Evolutionary conservation across 306 rosid genomes (phyloP), one percentile per base, ranked within the genome.

Genomic region (Alnus rubra): DNA sequence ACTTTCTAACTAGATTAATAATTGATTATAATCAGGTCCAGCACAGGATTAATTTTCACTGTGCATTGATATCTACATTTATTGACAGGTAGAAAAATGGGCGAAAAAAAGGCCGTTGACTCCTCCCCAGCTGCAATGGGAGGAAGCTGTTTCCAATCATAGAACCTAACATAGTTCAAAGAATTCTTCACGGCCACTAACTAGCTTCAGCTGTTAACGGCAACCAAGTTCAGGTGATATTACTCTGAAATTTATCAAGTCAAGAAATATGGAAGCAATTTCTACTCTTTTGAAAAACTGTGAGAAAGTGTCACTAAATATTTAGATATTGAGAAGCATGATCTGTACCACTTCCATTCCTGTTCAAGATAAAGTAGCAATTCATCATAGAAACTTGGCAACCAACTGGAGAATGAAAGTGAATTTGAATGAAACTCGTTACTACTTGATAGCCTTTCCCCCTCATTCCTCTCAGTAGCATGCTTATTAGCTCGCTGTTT

Each of bases 331-430:
- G 80, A 81, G 74, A 65, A 73, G 74, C 65, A 56, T 18, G 69
- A 84, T 80, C 14, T 7, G 19, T 90, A 96, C 99, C 99, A 96
- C 82, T 96, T 96, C 99, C 99, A 93, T 83, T 93, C 99, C 85
- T 96, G 99, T 85, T 96, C 98, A 48, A 96, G 98, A 88, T 91
- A 96, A 76, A 96, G 99, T 71, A 96, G 91, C 86, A 96, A 81
- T 55, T 93, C 99, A 33, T 96, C 98, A 53, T 93, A 93, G 90
- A 96, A 96, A 90, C 82, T 86, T 42, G 99, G 96, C 71, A 96
- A 79, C 99, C 99, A 96, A 35, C 89, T 93, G 78, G 83, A 83
- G 84, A 96, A 96, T 62, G 92, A 82, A 79, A 90, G 59, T 55
- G 92, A 79, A 86, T 79, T 80, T 31, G 89, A 76, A 69, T 89